phyloP scores from a whole-genome alignment of 2,329 filamentous ascomycete genomes.

The Paraconiothyrium sp. region DNA sequence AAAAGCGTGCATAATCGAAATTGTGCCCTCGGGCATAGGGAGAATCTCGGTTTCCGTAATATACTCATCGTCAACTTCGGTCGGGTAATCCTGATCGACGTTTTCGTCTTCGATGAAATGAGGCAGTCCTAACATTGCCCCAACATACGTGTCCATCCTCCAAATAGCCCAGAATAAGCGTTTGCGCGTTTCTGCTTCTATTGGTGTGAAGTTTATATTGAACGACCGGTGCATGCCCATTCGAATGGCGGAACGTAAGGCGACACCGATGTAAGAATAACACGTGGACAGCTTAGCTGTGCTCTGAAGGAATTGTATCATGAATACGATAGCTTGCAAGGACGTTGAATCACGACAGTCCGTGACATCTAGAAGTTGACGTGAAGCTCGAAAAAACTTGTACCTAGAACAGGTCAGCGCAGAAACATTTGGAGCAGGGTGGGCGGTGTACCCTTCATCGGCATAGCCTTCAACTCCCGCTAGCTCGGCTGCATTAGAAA shows the following conservation, averaged over 20 bases:
- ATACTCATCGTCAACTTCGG: constrained; percentile 61
- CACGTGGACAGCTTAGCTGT: constrained; percentile 63
- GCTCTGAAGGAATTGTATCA: constrained; percentile 63
- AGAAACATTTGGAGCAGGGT: constrained; percentile 15
- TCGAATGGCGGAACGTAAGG: constrained; percentile 59
- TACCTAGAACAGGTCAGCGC: constrained; percentile 49
- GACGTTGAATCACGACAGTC: constrained; percentile 61
- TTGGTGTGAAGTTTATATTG: constrained; percentile 56
- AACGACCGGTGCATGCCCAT: constrained; percentile 63
- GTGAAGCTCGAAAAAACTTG: constrained; percentile 59
- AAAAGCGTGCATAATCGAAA: constrained; percentile 67
- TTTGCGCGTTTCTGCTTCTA: constrained; percentile 61
- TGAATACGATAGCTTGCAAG: constrained; percentile 62
- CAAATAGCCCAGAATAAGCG: constrained; percentile 62
- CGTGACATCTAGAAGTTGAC: constrained; percentile 62
- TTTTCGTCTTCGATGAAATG: constrained; percentile 60
- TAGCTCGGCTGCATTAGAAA: constrained; percentile 47
- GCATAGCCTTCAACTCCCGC: constrained; percentile 57
- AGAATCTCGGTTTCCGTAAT: constrained; percentile 60
- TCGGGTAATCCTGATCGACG: constrained; percentile 59
- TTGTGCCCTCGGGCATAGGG: constrained; percentile 64
- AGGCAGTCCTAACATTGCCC: constrained; percentile 60
- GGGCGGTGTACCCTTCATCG: constrained; percentile 53
- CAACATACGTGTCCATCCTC: constrained; percentile 63
- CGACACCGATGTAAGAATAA: constrained; percentile 63